These are phyloP conservation scores for Xerocomus minutiporus DNA, from an alignment of 1,284 basidiomycete species.

Conservation along the genomic window DNA sequence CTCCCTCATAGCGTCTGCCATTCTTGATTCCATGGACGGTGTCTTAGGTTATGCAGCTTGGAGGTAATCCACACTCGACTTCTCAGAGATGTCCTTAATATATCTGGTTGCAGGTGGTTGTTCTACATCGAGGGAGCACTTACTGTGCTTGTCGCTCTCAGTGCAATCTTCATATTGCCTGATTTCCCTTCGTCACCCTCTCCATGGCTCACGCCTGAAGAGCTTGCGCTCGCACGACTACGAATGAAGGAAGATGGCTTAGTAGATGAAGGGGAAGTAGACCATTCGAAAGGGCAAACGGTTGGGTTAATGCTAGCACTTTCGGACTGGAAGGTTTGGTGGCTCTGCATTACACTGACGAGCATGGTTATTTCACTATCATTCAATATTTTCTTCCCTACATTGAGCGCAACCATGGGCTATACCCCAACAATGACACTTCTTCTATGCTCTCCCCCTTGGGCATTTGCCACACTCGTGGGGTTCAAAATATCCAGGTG, in stretches of 20 bases:
- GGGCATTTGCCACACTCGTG: slow-evolving; percentile 51
- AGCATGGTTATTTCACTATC: slow-evolving; percentile 48
- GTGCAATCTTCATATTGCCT: slow-evolving; percentile 67
- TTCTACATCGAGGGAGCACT: slow-evolving; percentile 72
- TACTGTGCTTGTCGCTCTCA: slow-evolving; percentile 59
- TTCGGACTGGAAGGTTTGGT: slow-evolving; percentile 58
- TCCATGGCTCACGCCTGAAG: slow-evolving; percentile 56
- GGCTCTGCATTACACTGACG: slow-evolving; percentile 46
- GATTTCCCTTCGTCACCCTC: slow-evolving; percentile 65
- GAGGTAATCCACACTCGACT: slow-evolving; percentile 37
- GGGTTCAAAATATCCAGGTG: slow-evolving; percentile 37
- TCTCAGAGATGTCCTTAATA: neutral
- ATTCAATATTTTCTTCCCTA: slow-evolving; percentile 61
- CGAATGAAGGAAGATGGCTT: slow-evolving; percentile 68
- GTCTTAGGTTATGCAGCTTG: slow-evolving; percentile 69
- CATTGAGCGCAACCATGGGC: slow-evolving; percentile 51
- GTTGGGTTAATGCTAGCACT: slow-evolving; percentile 39
- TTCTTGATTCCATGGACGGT: slow-evolving; percentile 70
- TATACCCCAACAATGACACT: slow-evolving; percentile 50
- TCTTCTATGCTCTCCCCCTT: slow-evolving; percentile 60
- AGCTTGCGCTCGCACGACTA: slow-evolving; percentile 64
- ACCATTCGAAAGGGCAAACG: slow-evolving; percentile 6
- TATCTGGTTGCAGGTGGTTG: slow-evolving; percentile 40
- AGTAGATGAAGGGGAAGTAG: slow-evolving; percentile 11
- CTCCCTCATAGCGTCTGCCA: slow-evolving; percentile 70